phyloP scores from a whole-genome alignment of 1,284 basidiomycete species.

The Coniferiporia weirii region DNA sequence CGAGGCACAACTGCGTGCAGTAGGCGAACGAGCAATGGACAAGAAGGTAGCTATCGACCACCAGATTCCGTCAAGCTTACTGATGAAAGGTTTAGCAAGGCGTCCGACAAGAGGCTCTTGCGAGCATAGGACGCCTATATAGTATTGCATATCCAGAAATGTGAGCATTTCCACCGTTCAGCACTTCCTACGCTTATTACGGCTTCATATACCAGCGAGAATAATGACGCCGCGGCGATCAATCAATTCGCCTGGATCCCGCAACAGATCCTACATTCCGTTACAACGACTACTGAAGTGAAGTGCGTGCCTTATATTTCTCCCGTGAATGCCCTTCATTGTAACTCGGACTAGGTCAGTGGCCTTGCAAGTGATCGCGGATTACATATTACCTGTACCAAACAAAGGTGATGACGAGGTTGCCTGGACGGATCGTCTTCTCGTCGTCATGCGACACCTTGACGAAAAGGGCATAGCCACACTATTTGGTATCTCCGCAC shows the following conservation, averaged over 20 bases:
- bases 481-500: slow-evolving; percentile 56
- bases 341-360: slow-evolving; percentile 36
- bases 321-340: neutral
- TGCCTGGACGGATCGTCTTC: slow-evolving; percentile 80
- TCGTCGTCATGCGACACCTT: slow-evolving; percentile 72
- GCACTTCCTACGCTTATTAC: neutral
- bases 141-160: slow-evolving; percentile 85
- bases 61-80: neutral
- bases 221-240: slow-evolving; percentile 67
- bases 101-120: slow-evolving; percentile 83
- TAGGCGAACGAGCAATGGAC: slow-evolving; percentile 78
- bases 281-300: slow-evolving; percentile 47
- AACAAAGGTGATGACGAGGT: slow-evolving; percentile 60
- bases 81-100: slow-evolving; percentile 37
- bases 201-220: slow-evolving; percentile 55
- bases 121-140: slow-evolving; percentile 76
- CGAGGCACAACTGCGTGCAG: slow-evolving; percentile 51
- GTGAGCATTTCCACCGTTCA: slow-evolving; percentile 39
- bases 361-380: slow-evolving; percentile 62
- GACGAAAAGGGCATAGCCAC: slow-evolving; percentile 54
- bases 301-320: slow-evolving; percentile 39
- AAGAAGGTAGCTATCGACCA: slow-evolving; percentile 59
- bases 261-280: slow-evolving; percentile 57
- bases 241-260: slow-evolving; percentile 95
- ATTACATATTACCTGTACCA: slow-evolving; percentile 81